These are phyloP conservation scores for Patellaria atrata DNA, from an alignment of 495 filamentous ascomycete species.

Conservation along the genomic window DNA sequence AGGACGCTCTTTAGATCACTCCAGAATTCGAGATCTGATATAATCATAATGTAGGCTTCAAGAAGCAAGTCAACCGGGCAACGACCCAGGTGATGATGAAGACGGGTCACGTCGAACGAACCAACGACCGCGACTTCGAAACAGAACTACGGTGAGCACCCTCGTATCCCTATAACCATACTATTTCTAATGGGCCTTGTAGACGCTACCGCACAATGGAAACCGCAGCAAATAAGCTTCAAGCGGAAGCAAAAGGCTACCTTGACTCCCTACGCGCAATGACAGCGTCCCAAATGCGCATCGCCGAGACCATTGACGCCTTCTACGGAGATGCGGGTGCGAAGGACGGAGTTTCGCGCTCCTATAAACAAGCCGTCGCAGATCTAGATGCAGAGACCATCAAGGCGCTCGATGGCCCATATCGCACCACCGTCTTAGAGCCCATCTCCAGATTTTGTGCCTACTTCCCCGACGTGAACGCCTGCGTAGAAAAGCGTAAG, in stretches of 20 bases:
- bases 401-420: slow-evolving; percentile 95
- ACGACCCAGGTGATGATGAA: slow-evolving; percentile 99
- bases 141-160: slow-evolving; percentile 72
- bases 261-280: slow-evolving; percentile 92
- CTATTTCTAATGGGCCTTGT: neutral
- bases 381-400: slow-evolving; percentile 97
- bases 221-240: slow-evolving; percentile 73
- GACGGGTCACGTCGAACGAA: slow-evolving; percentile 94
- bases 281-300: slow-evolving; percentile 98
- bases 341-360: slow-evolving; percentile 82
- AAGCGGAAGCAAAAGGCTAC: slow-evolving; percentile 97
- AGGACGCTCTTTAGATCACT: no score
- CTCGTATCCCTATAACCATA: neutral
- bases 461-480: slow-evolving; percentile 98
- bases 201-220: slow-evolving; percentile 96
- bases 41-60: slow-evolving; percentile 87
- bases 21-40: no score
- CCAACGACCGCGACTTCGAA: slow-evolving; percentile 95
- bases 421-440: slow-evolving; percentile 84
- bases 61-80: slow-evolving; percentile 96
- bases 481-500: slow-evolving; percentile 97
- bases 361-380: slow-evolving; percentile 96
- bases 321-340: slow-evolving; percentile 97
- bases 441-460: slow-evolving; percentile 91
- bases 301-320: slow-evolving; percentile 96